Conservation (phyloP, 805 yeast species). For the Pichia manshurica region DNA sequence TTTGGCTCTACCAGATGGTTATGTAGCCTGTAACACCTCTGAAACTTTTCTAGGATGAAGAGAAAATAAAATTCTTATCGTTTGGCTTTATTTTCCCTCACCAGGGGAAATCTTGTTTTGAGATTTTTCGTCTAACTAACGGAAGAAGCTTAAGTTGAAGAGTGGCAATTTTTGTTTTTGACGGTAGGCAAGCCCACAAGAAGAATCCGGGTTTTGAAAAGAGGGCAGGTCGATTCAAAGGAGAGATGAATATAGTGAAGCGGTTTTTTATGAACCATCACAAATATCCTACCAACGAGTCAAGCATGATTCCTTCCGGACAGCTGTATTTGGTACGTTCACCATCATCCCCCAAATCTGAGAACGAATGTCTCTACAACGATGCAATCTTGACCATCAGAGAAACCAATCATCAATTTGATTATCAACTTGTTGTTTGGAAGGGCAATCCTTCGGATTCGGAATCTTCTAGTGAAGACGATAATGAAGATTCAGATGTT, state of each 20-base stretch:
- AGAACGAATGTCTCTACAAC: conserved; percentile 71
- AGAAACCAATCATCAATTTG: conserved; percentile 57
- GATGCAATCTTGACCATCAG: conserved; percentile 74
- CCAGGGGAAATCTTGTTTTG: too few species aligned
- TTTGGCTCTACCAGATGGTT: too few species aligned
- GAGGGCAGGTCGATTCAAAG: too few species aligned
- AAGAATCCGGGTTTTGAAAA: too few species aligned
- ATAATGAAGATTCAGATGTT: conserved; percentile 39
- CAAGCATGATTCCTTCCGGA: conserved; percentile 72
- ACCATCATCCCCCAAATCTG: conserved; percentile 81
- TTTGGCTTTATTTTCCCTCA: too few species aligned
- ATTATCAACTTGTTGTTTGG: conserved; percentile 61
- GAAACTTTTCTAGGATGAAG: too few species aligned
- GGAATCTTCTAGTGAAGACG: conserved; percentile 39
- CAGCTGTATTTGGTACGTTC: conserved; percentile 68
- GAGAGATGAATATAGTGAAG: conserved; percentile 63
- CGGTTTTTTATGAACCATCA: conserved; percentile 38
- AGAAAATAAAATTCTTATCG: too few species aligned
- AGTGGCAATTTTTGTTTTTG: too few species aligned
- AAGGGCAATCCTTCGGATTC: conserved; percentile 68
- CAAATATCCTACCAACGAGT: conserved; percentile 46
- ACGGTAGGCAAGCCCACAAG: too few species aligned
- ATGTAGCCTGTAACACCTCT: too few species aligned
- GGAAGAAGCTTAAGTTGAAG: too few species aligned
- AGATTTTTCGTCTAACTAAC: too few species aligned